phyloP scores from a whole-genome alignment of 257 asterid species.

The Apocynum venetum region DNA sequence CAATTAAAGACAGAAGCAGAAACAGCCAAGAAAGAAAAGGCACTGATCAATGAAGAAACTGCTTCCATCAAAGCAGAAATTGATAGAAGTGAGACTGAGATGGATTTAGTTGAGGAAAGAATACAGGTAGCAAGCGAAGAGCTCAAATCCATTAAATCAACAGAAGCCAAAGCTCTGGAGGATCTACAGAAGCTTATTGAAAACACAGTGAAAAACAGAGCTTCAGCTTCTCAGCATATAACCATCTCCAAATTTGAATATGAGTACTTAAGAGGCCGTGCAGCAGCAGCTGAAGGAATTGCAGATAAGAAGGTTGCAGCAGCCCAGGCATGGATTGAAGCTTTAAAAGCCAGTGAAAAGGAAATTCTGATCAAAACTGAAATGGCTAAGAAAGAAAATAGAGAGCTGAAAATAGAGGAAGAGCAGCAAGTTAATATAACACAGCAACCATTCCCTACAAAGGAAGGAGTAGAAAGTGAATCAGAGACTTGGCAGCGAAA shows the following conservation, averaged over 20 bases:
- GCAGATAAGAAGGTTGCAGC: slow-evolving; percentile 88
- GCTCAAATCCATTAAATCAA: slow-evolving; percentile 52
- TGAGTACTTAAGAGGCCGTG: slow-evolving; percentile 67
- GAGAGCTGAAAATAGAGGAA: slow-evolving; percentile 47
- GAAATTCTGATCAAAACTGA: slow-evolving; percentile 58
- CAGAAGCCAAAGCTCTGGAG: slow-evolving; percentile 62
- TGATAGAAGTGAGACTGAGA: slow-evolving; percentile 52
- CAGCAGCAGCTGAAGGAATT: slow-evolving; percentile 59
- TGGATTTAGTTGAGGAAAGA: slow-evolving; percentile 50
- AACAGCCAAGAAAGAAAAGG: slow-evolving; percentile 42
- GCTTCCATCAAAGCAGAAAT: slow-evolving; percentile 39
- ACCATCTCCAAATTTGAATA: slow-evolving; percentile 75
- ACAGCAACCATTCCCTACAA: slow-evolving; percentile 31
- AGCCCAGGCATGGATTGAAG: slow-evolving; percentile 85
- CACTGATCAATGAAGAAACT: slow-evolving; percentile 43
- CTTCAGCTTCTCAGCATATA: slow-evolving; percentile 48
- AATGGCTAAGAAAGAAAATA: slow-evolving; percentile 42
- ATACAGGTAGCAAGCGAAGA: slow-evolving; percentile 54
- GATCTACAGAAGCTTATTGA: slow-evolving; percentile 48
- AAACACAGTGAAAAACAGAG: slow-evolving; percentile 49
- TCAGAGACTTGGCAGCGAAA: slow-evolving; percentile 42
- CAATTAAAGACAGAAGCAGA: slow-evolving; percentile 53
- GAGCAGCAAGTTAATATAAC: slow-evolving; percentile 32
- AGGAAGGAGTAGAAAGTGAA: slow-evolving; percentile 35
- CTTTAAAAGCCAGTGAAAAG: slow-evolving; percentile 74